phyloP scores from a whole-genome alignment of 345 rosid species.

The Gynandropsis gynandra region DNA sequence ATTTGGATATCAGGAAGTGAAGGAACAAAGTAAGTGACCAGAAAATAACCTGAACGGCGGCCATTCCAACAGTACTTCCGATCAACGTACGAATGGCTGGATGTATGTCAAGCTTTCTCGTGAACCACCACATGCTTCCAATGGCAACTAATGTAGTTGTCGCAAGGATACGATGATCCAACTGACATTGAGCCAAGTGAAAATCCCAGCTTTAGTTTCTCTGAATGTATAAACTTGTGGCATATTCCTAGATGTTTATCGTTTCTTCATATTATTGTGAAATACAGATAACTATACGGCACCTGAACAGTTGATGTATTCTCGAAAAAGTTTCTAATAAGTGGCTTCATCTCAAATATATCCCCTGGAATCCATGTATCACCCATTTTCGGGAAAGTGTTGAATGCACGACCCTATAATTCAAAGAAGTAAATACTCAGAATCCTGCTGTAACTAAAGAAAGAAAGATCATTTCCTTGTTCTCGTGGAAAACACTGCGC shows the following conservation, averaged over 20 bases:
- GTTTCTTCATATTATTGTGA: not conserved
- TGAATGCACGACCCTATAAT: conserved; percentile 69
- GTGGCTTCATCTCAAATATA: conserved; percentile 73
- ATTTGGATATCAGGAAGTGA: not conserved
- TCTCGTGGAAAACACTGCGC: too few relatives aligned
- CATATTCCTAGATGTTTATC: conserved; percentile 8
- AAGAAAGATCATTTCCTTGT: not conserved
- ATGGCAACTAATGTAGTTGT: conserved; percentile 49
- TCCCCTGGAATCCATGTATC: conserved; percentile 81
- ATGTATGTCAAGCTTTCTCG: conserved; percentile 77
- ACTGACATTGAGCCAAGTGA: conserved; percentile 29
- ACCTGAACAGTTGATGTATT: conserved; percentile 91
- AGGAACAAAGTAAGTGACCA: not conserved
- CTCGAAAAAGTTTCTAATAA: conserved; percentile 83
- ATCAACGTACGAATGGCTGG: conserved; percentile 72
- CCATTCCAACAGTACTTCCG: conserved; percentile 71
- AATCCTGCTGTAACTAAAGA: not conserved
- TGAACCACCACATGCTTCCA: conserved; percentile 64
- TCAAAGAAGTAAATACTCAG: not conserved
- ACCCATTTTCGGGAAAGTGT: conserved; percentile 94
- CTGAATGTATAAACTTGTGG: too few relatives aligned
- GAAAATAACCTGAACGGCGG: conserved; percentile 59
- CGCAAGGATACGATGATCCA: conserved; percentile 91
- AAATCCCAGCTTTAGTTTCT: not conserved
- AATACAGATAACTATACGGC: conserved; percentile 13